Percentiles rank a stretch among this genome's conserved stretches.
Evolutionary conservation across 805 yeast species (phyloP).

Genomic region (Wickerhamiella bombiphila): DNA sequence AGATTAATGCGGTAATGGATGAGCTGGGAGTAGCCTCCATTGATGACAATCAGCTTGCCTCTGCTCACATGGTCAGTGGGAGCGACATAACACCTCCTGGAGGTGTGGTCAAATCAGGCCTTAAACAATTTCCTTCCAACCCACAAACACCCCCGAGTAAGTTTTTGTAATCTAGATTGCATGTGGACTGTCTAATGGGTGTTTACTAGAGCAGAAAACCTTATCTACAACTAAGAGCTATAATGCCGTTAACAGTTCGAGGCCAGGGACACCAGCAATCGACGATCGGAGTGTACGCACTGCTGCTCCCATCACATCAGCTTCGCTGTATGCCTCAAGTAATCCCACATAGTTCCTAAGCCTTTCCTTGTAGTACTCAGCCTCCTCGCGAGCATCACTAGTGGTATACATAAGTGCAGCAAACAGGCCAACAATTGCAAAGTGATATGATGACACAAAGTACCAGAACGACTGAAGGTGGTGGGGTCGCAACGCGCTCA

Average conservation of each 20-base stretch:
- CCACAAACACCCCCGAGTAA: no score
- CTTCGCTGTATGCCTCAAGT: slow-evolving; percentile 56
- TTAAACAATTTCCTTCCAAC: no score
- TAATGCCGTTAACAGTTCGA: slow-evolving; percentile 3
- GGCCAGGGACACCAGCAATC: slow-evolving; percentile 50
- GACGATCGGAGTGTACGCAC: slow-evolving; percentile 56
- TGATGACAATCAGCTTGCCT: no score
- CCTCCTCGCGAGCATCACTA: slow-evolving; percentile 40
- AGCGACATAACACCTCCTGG: no score
- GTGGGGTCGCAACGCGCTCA: slow-evolving; percentile 59
- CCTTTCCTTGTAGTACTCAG: slow-evolving; percentile 47
- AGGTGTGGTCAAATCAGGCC: no score
- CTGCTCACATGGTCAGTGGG: no score
- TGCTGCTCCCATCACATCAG: slow-evolving; percentile 66
- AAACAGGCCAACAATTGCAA: slow-evolving; percentile 74
- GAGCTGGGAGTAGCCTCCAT: no score
- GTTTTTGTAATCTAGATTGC: no score
- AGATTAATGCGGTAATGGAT: background rate
- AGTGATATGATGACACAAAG: slow-evolving; percentile 60
- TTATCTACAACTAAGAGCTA: no score
- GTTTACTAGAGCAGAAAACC: no score
- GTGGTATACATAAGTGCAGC: slow-evolving; percentile 70
- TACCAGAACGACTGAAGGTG: slow-evolving; percentile 87
- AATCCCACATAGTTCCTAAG: slow-evolving; percentile 66
- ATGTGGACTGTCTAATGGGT: no score